Base-by-base conservation (phyloP, 345 rosid species). In the Euphorbia peplus region DNA sequence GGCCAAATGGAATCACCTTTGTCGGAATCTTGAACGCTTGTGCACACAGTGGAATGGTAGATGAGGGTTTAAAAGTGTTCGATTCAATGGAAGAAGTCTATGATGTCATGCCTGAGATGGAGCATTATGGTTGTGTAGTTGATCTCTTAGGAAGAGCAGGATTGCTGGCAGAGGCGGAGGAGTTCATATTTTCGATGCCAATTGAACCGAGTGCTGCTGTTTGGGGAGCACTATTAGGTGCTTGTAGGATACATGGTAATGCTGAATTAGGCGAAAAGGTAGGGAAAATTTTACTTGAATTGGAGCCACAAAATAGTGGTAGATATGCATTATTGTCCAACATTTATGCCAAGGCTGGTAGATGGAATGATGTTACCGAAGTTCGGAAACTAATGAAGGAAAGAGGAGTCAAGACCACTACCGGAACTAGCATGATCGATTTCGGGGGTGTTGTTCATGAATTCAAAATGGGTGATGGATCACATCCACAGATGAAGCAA, bases 111-210 rank as follows among this genome's bases (percentile, higher is more conserved):
- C 87, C 83, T 8, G 66, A 72, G 11, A 30, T 78, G 54, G 84
- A 81, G 76, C 83, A 81, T 51, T 83, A 81, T 60, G 83, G 87
- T 1, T 78, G 87, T 41, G 67, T 75, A 35, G 87, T 83, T 44
- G 83, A 81, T 64, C 74, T 79, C 18, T 51, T 79, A 15, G 85
- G 81, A 60, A 77, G 83, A 46, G 77, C 81, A 53, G 87, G 87
- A 51, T 32, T 14, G 8, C 70, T 83, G 42, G 63, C 11, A 0
- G 83, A 79, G 46, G 85, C 84, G 6, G 81, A 78, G 81, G 78
- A 78, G 60, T 25, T 81, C 15, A 74, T 83, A 25, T 13, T 6
- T 46, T 68, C 70, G 19, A 79, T 78, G 85, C 83, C 83, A 46
- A 60, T 71, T 54, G 67, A 76, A 54, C 82, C 83, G 9, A 75